These are phyloP conservation scores for Bretziella fagacearum DNA, from an alignment of 2,329 filamentous ascomycete species.

Conservation along the genomic window DNA sequence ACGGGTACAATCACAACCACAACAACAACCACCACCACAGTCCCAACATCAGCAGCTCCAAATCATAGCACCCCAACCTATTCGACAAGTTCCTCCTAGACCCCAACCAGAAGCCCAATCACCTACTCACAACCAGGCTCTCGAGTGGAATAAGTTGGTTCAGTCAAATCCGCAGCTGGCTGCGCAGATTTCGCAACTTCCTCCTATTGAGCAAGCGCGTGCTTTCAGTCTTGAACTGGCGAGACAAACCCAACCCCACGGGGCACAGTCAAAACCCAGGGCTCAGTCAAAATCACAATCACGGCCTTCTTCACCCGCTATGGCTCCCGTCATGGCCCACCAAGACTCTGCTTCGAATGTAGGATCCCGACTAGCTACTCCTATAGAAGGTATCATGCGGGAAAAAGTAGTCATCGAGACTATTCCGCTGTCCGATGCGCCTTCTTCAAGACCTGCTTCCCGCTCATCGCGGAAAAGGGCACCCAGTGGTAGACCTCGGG, in stretches of 20 bases:
- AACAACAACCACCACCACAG: conserved; percentile 25
- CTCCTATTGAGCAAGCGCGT: background rate
- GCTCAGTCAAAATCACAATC: background rate
- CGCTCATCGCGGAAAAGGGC: conserved; percentile 35
- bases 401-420: conserved; percentile 8
- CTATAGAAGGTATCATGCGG: background rate
- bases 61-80: conserved; percentile 16
- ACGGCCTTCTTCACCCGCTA: background rate
- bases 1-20: conserved; percentile 16
- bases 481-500: conserved; percentile 38
- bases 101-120: conserved; percentile 19
- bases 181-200: conserved; percentile 8
- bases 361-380: conserved; percentile 6
- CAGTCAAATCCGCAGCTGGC: conserved; percentile 47
- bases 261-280: background rate
- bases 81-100: background rate
- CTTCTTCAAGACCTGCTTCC: conserved; percentile 40
- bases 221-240: conserved; percentile 5
- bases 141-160: conserved; percentile 61
- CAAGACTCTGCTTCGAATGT: background rate
- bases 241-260: background rate
- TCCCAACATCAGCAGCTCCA: background rate
- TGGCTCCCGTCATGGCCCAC: background rate
- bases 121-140: conserved; percentile 37
- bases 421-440: conserved; percentile 16